Percentiles rank a stretch among this genome's conserved stretches.
Conservation (phyloP, 495 filamentous ascomycete genomes). For the Xylaria grammica region DNA sequence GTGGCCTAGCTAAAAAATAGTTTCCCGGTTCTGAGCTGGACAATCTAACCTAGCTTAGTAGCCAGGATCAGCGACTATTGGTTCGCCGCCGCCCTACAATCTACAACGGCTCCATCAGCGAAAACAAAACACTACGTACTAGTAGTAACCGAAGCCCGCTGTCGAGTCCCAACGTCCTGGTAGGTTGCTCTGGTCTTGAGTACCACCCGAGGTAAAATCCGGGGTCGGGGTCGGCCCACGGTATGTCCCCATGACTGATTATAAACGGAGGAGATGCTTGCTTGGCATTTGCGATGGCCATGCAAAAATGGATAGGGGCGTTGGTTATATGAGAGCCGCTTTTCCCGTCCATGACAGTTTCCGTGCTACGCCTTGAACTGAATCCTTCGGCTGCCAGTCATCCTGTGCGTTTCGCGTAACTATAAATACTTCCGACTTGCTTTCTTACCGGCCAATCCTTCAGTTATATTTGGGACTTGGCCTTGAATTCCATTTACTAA, state of each 20-base stretch:
- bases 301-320: not conserved
- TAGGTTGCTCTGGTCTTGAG: too few relatives aligned
- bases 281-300: not conserved
- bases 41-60: too few relatives aligned
- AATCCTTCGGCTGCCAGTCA: not conserved
- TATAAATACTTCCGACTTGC: not conserved
- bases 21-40: too few relatives aligned
- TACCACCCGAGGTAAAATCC: too few relatives aligned
- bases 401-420: not conserved
- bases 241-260: not conserved
- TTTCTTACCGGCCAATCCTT: not conserved
- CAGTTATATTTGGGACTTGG: not conserved
- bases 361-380: not conserved
- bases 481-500: not conserved
- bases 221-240: slow-evolving; percentile 7
- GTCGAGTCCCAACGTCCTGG: too few relatives aligned
- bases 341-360: not conserved
- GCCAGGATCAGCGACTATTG: too few relatives aligned
- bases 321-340: not conserved
- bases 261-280: not conserved
- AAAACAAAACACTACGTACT: too few relatives aligned
- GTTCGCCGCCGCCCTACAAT: too few relatives aligned
- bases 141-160: too few relatives aligned
- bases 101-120: too few relatives aligned
- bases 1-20: too few relatives aligned